These are phyloP conservation scores for Eutrema japonicum DNA, from an alignment of 345 rosid species.

Conservation along the genomic window DNA sequence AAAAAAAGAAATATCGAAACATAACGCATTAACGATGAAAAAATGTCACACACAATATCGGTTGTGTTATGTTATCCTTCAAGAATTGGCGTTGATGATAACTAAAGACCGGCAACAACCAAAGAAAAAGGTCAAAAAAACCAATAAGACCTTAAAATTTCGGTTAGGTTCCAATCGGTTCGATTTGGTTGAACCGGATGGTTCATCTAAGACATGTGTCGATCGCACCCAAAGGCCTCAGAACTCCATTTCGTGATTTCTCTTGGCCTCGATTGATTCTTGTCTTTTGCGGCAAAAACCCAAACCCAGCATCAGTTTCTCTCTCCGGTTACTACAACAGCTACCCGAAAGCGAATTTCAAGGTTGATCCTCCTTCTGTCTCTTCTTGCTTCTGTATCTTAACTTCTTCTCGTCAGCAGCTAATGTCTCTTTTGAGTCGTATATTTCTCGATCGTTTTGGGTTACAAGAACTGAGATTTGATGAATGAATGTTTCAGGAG, in stretches of 20 bases:
- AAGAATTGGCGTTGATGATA: not conserved
- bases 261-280: not conserved
- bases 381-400: not conserved
- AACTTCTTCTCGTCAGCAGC: not conserved
- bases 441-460: conserved; percentile 9
- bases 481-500: not conserved
- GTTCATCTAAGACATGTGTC: not conserved
- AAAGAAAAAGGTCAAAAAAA: too few relatives aligned
- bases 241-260: not conserved
- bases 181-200: not conserved
- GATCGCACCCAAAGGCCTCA: not conserved
- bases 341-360: conserved; percentile 1
- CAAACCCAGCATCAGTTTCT: not conserved
- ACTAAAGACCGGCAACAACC: not conserved
- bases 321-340: not conserved
- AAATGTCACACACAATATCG: too few relatives aligned
- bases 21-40: too few relatives aligned
- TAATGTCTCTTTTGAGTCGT: not conserved
- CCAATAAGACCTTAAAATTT: not conserved
- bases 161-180: not conserved
- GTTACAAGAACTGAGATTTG: conserved; percentile 1
- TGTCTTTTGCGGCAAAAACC: not conserved
- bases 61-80: not conserved
- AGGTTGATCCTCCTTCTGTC: conserved; percentile 3
- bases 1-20: too few relatives aligned